Conservation (phyloP, 208 protist genomes). For the Trypanosoma vivax region DNA sequence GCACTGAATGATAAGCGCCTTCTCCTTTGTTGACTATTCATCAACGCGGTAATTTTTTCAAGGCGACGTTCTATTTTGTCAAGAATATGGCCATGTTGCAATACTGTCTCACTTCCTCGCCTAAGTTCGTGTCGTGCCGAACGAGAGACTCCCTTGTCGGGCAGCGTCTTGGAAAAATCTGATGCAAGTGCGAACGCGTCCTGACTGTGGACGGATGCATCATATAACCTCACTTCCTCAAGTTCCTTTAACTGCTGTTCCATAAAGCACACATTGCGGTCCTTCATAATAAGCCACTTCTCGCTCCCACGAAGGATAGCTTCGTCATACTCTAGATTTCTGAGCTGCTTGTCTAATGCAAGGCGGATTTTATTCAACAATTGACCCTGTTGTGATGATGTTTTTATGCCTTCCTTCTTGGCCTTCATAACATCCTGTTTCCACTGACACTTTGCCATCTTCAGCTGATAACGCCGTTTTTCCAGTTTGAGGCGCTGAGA, state of each 20-base stretch:
- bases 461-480: constrained; percentile 48
- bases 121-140: background rate
- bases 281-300: constrained; percentile 68
- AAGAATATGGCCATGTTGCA: constrained; percentile 31
- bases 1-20: constrained; percentile 6
- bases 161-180: constrained; percentile 51
- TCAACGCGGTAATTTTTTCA: constrained; percentile 63
- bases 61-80: constrained; percentile 61
- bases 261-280: constrained; percentile 52
- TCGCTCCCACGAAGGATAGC: constrained; percentile 62
- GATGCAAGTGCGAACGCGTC: constrained; percentile 45
- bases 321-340: constrained; percentile 58
- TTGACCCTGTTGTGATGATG: constrained; percentile 64
- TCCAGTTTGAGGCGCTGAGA: constrained; percentile 49
- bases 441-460: constrained; percentile 56
- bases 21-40: constrained; percentile 34
- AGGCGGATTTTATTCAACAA: constrained; percentile 55
- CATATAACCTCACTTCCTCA: constrained; percentile 14
- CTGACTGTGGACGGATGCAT: constrained; percentile 21
- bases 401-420: constrained; percentile 61
- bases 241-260: constrained; percentile 67
- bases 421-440: constrained; percentile 72
- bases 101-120: background rate
- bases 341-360: constrained; percentile 55
- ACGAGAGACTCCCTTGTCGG: constrained; percentile 1